Percentiles rank a stretch among this genome's conserved stretches.
phyloP scores from a whole-genome alignment of 495 filamentous ascomycete genomes.

The Aspergillus nidulans region DNA sequence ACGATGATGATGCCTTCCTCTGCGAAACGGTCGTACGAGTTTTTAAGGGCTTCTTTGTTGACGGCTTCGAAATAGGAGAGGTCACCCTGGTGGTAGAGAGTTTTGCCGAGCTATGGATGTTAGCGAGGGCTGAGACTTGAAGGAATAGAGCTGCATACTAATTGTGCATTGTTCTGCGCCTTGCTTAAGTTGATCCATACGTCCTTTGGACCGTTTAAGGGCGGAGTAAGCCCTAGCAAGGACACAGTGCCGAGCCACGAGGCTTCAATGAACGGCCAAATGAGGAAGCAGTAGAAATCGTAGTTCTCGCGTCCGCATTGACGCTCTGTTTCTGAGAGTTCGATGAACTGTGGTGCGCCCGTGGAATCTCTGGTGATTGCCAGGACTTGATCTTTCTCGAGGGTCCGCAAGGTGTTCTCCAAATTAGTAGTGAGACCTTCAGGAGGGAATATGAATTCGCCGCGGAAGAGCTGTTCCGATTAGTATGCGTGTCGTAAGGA shows the following conservation, averaged over 20 bases:
- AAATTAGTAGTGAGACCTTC: slow-evolving; percentile 77
- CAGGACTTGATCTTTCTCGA: slow-evolving; percentile 81
- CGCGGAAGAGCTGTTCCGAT: slow-evolving; percentile 70
- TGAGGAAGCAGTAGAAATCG: slow-evolving; percentile 96
- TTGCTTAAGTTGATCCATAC: slow-evolving; percentile 75
- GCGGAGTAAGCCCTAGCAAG: slow-evolving; percentile 79
- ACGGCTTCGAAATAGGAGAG: slow-evolving; percentile 96
- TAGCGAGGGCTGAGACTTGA: neutral
- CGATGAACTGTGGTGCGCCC: slow-evolving; percentile 57
- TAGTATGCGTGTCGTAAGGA: slow-evolving; percentile 7
- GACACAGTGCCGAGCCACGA: slow-evolving; percentile 86
- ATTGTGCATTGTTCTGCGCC: slow-evolving; percentile 76
- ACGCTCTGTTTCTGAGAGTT: slow-evolving; percentile 72
- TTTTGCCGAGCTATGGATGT: slow-evolving; percentile 73
- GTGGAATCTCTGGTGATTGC: slow-evolving; percentile 55
- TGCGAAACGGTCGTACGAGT: slow-evolving; percentile 80
- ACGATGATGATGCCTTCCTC: slow-evolving; percentile 85
- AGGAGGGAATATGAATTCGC: slow-evolving; percentile 93
- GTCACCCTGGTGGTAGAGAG: slow-evolving; percentile 94
- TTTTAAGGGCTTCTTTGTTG: slow-evolving; percentile 95
- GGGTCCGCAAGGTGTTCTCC: slow-evolving; percentile 65
- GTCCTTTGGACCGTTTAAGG: slow-evolving; percentile 51
- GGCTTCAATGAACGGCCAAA: slow-evolving; percentile 96
- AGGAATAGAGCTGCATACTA: slow-evolving; percentile 47
- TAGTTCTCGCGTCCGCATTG: slow-evolving; percentile 81